Base-by-base conservation (phyloP, 176 grass and related monocot genomes). In the Pontederia crassipes region DNA sequence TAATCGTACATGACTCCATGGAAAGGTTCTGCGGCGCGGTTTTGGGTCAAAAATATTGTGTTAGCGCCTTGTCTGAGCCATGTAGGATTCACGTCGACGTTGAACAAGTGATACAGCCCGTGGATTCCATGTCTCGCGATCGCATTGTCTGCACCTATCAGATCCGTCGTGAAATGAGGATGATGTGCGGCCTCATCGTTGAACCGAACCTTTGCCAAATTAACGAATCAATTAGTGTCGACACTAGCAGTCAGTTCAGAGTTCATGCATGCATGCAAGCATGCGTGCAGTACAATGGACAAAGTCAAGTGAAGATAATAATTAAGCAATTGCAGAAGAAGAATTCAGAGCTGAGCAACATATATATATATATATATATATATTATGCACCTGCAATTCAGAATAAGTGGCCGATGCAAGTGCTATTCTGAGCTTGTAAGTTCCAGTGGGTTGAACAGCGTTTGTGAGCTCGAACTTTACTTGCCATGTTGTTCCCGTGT, bases 1-100 rank as follows among this genome's bases (percentile, higher is more conserved):
- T 87, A 86, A 45, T 91, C 88, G 2, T 91, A 86, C 77, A 90
- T 60, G 8, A 87, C 54, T 0, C 83, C 83, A 0, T 12, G 15
- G 49, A 86, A 80, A 0, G 12, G 9, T 48, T 49, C 52, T 1
- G 14, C 40, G 8, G 67, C 72, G 10, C 54, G 65, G 8, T 72
- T 45, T 32, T 84, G 88, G 2, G 70, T 54, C 32, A 93, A 45
- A 64, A 24, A 47, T n/a, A 93, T 74, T 6, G 27, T 64, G 49
- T 93, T 84, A 0, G 81, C 62, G n/a, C 83, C 84, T 20, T 53
- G 13, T 9, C 14, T 3, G 8, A 94, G 64, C 63, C 81, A 28
- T n/a, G 48, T 61, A 4, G 78, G 81, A 2, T 24, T 40, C 13
- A 88, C 51, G 0, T 12, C 32, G 2, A 88, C 67, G 54, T 85